These are phyloP conservation scores for Scutellaria galericulata DNA, from an alignment of 257 asterid species.

Conservation along the genomic window DNA sequence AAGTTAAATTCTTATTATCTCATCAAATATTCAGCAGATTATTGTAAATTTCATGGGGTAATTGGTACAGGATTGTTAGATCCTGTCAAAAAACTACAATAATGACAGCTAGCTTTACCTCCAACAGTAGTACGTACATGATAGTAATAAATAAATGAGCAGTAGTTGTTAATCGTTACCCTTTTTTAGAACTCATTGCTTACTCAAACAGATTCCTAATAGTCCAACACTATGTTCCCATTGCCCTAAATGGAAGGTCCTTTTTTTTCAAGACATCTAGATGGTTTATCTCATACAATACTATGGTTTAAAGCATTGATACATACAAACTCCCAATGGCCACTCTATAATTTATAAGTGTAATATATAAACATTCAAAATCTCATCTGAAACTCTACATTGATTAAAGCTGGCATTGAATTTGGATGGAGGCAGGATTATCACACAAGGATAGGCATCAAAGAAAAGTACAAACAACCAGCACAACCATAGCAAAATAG, in stretches of 20 bases:
- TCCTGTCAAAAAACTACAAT: not conserved
- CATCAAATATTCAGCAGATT: no score
- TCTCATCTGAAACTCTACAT: slow-evolving; percentile 4
- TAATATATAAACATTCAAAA: not conserved
- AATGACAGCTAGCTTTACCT: slow-evolving; percentile 1
- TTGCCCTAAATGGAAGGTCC: not conserved
- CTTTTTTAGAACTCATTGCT: slow-evolving; percentile 30
- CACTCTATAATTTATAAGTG: not conserved
- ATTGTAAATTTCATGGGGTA: no score
- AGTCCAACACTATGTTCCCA: not conserved
- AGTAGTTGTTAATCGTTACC: slow-evolving; percentile 43
- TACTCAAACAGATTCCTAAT: not conserved
- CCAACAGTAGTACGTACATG: slow-evolving; percentile 22
- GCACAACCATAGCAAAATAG: not conserved
- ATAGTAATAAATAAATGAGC: slow-evolving; percentile 29
- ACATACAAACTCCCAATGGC: not conserved
- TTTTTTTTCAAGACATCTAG: not conserved
- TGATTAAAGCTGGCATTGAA: not conserved
- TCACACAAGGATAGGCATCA: slow-evolving; percentile 5
- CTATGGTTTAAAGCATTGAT: not conserved
- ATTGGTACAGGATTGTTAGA: no score
- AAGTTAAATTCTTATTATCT: no score
- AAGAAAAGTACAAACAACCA: not conserved
- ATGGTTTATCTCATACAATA: not conserved
- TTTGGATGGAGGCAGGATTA: not conserved